These are phyloP conservation scores for Martiniozyma abietophila DNA, from an alignment of 805 yeast species.

Conservation along the genomic window DNA sequence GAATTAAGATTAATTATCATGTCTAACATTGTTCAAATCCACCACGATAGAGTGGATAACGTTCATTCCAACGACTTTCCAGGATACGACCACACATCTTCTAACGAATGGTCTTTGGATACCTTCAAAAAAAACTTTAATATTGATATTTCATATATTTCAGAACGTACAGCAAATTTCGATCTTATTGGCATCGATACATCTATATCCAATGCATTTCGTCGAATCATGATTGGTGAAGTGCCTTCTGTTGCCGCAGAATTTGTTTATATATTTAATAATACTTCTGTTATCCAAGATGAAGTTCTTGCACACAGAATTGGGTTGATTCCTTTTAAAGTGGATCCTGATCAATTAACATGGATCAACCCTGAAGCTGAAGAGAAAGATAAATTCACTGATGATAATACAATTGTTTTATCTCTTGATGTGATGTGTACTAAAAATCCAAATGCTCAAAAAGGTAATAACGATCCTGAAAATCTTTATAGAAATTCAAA, in stretches of 20 bases:
- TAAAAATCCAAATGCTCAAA: constrained; percentile 74
- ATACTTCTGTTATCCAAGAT: constrained; percentile 94
- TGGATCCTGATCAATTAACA: constrained; percentile 78
- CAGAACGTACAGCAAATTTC: constrained; percentile 70
- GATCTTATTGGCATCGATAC: constrained; percentile 85
- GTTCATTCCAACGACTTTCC: constrained; percentile 89
- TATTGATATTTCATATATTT: constrained; percentile 55
- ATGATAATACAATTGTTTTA: constrained; percentile 82
- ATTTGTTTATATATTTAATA: constrained; percentile 80
- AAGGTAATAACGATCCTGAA: constrained; percentile 70
- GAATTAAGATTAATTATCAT: too few species aligned
- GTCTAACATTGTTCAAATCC: constrained; percentile 70
- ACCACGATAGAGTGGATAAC: constrained; percentile 84
- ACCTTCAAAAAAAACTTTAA: constrained; percentile 62
- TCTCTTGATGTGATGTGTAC: constrained; percentile 77
- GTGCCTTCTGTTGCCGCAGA: constrained; percentile 96
- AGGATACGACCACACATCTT: constrained; percentile 55
- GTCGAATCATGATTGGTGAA: constrained; percentile 94
- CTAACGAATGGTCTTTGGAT: constrained; percentile 75
- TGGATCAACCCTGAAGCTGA: constrained; percentile 70
- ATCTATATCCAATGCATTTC: constrained; percentile 89
- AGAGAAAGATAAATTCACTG: constrained; percentile 67
- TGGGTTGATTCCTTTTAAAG: constrained; percentile 83
- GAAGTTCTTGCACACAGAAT: constrained; percentile 94
- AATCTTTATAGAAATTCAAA: constrained; percentile 74